Base-by-base conservation (phyloP, 2,329 filamentous ascomycete species). In the Pyrenophora graminea region DNA sequence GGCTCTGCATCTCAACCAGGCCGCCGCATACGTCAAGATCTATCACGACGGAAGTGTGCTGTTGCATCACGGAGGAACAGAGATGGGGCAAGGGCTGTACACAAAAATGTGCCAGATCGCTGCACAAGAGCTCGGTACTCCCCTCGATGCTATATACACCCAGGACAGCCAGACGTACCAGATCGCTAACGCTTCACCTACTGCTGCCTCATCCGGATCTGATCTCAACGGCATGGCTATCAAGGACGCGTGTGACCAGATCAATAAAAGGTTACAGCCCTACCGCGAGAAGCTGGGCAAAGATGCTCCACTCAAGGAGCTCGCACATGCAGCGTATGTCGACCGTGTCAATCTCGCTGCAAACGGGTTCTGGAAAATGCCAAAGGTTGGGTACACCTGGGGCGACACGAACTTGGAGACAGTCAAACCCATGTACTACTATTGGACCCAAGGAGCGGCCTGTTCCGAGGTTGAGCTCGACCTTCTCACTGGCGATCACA, bases 41-140 rank as follows among this genome's bases (percentile, higher is more conserved):
- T 97, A 97, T 69, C 92, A 96, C 66, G 93, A 97, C 62, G 93
- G 94, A 0, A 94, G 89, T 8, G 82, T 97, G 4, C 80, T 97
- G 1, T 87, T 97, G 6, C 93, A 94, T 2, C 94, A 97, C 62
- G 94, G 93, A 45, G 94, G 93, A 53, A 96, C 91, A 0, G 93
- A 97, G 74, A 97, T 97, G 93, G 93, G 93, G 1, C 93, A 97
- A 74, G 93, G 93, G 1, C 79, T 97, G 9, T 90, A 97, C 74
- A 97, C 93, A 3, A 97, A 97, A 77, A 96, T 97, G 86, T 87
- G 85, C 41, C 93, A 95, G 82, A 91, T 97, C 51, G 91, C 92
- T 1, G 93, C 93, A 0, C 90, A 97, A 73, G 90, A 92, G 3
- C 83, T 97, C 1, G 77, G 83, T n/a, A 88, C 97, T 0, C 90